Evolutionary conservation across 805 yeast genomes (phyloP).

Genomic region (Barnettozyma botsteinii): DNA sequence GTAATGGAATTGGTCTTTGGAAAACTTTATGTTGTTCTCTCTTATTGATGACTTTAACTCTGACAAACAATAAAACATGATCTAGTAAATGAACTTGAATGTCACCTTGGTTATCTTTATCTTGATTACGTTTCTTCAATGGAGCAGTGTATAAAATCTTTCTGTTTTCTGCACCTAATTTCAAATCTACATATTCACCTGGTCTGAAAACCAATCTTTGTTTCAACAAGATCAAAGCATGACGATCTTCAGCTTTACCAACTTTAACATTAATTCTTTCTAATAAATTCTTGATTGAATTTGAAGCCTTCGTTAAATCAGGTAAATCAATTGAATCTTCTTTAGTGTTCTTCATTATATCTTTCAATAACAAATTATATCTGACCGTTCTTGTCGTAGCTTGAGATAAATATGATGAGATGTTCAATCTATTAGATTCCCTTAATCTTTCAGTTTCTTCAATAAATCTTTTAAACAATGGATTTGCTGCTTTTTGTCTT

Average conservation of each 20-base stretch:
- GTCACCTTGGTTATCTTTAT: constrained; percentile 66
- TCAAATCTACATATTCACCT: constrained; percentile 82
- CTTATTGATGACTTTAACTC: constrained; percentile 80
- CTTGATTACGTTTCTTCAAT: constrained; percentile 68
- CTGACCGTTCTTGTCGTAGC: constrained; percentile 96
- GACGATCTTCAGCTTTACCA: constrained; percentile 91
- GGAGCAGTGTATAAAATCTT: constrained; percentile 74
- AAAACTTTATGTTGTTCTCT: constrained; percentile 88
- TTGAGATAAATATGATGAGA: constrained; percentile 87
- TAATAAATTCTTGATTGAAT: constrained; percentile 67
- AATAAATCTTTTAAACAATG: constrained; percentile 87
- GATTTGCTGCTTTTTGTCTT: constrained; percentile 84
- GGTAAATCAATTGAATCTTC: constrained; percentile 62
- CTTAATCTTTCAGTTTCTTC: constrained; percentile 84
- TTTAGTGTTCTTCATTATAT: constrained; percentile 75
- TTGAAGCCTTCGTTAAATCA: constrained; percentile 64
- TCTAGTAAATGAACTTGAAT: constrained; percentile 86
- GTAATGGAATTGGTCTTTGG: constrained; percentile 82
- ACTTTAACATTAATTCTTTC: constrained; percentile 72
- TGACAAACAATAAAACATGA: constrained; percentile 78
- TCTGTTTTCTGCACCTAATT: constrained; percentile 75
- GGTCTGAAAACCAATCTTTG: constrained; percentile 77
- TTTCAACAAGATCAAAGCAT: constrained; percentile 79
- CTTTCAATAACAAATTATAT: constrained; percentile 78
- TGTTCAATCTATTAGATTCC: constrained; percentile 83